Evolutionary conservation across 495 filamentous ascomycete species (phyloP), one percentile per base, ranked within the genome.

Genomic region (Jackrogersella minutella): DNA sequence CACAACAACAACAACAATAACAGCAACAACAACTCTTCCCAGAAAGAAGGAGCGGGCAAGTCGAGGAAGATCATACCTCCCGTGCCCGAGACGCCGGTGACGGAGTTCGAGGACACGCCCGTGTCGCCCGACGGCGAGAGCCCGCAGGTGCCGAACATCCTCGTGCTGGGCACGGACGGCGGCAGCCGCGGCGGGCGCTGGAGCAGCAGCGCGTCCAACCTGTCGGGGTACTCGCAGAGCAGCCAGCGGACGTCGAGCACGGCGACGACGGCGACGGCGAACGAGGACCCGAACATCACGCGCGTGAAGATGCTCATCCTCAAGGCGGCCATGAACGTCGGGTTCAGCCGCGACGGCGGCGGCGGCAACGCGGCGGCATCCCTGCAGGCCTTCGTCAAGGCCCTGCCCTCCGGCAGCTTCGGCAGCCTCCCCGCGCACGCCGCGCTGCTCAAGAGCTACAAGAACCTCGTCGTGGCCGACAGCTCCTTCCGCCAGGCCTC

Each of bases 81-180:
- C 3, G 75, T 83, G 8, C 93, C 93, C 8, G 93, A 97, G 78
- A 97, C 93, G 0, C 93, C 93, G 0, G 93, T 92, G 1, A 97
- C 93, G 8, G 91, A 96, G 64, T 96, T 97, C 73, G 93, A 97
- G 73, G 93, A 97, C 71, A 90, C 87, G 0, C 90, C 89, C 3
- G 82, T 91, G 11, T 93, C 91, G 6, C 91, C 92, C 0, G 89
- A 93, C 55, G 74, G 70, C 24, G 87, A 91, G 52, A 89, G 85
- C 11, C 86, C 86, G 1, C 82, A 83, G 51, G 82, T 91, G 28
- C 93, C 92, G 6, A 94, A 96, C 69, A 95, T 97, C 39, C 76
- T 96, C 28, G 88, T 97, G 1, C 85, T 96, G 2, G 92, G 93
- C 1, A 89, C 93, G 24, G 82, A 82, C 5, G 74, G 63, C 64